Base-by-base conservation (phyloP, 495 filamentous ascomycete genomes). In the Penicilliopsis zonata region DNA sequence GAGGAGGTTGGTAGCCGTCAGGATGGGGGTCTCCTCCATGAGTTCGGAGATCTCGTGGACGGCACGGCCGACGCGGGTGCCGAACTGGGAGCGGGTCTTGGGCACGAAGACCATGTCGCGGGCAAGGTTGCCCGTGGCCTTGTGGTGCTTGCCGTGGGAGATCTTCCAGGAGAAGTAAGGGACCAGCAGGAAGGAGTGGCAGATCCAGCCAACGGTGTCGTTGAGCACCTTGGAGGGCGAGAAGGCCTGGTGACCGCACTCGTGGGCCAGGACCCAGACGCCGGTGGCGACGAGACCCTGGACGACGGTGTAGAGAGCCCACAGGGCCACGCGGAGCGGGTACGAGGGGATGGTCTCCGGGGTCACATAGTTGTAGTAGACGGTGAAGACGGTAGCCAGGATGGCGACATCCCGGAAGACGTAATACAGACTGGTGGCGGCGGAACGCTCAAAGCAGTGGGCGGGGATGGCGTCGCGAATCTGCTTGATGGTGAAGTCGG, bases 81-180 rank as follows among this genome's bases (percentile, higher is more conserved):
- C 82, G 43, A 79, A 82, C 52, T 78, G 53, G 30, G 84, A 70
- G 21, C 86, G 74, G 36, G 82, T 86, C 65, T 80, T 83, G 21
- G 90, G 90, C 2, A 94, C 68, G 62, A 94, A 94, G 37, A 95
- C 90, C 86, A 95, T 95, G 60, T 98, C 90, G 44, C 86, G 82
- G 53, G 88, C 84, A 45, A 98, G 67, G 70, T 98, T 72, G 38
- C 86, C 90, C 24, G 90, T 98, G 30, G 86, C 85, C 69, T 95
- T 87, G 72, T 93, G 85, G 65, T 93, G 85, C 72, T 87, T 86
- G 55, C 81, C 76, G 63, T 93, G 85, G 39, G 81, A 85, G 57
- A 90, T 80, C 65, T 88, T 86, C 85, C 85, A 93, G 42, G 81
- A 84, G 61, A 86, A 90, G 63, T 87, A 93, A 16, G 85, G 85